Base-by-base conservation (phyloP, 768 basidiomycete species). In the Leccinum obscurum region DNA sequence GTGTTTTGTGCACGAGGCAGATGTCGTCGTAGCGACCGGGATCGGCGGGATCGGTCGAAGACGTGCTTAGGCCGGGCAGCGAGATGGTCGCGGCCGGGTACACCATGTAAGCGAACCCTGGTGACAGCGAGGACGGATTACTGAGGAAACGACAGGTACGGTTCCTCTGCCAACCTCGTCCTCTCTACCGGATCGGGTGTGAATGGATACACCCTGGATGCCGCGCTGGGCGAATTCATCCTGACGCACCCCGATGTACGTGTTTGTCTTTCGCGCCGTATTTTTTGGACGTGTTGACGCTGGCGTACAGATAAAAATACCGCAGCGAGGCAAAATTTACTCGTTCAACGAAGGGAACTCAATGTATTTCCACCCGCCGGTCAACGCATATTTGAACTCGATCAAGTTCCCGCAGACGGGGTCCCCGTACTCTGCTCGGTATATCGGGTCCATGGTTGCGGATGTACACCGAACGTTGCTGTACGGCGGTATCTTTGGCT, bases 341-440 rank as follows among this genome's bases (percentile, higher is more conserved):
- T 98, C 95, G 3, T 96, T 98, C 83, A 99, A 99, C 75, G 97
- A 99, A 78, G 97, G 97, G 62, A 99, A 99, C 79, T 85, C 94
- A 34, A 81, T 93, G 83, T 95, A 95, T 78, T 98, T 97, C 81
- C 80, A 95, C 75, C 76, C 84, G 52, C 94, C 91, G 17, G 90
- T 92, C 52, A 77, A 77, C 54, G 84, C 86, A 48, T 96, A 96
- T 76, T 84, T 96, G 61, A 87, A 92, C 63, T 91, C 90, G 64
- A 92, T 96, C 83, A 96, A 99, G 77, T 94, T 83, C 74, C 95
- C 96, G 1, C 72, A 84, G 50, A 74, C 83, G 53, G 87, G 86
- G 35, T 78, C 85, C 26, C 95, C 96, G 10, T 96, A 97, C 72
- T 93, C 90, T 63, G 88, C 92, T 64, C 85, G 94, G 62, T 88